Evolutionary conservation across 2,329 filamentous ascomycete genomes (phyloP).

Genomic region (Talaromyces sp.): DNA sequence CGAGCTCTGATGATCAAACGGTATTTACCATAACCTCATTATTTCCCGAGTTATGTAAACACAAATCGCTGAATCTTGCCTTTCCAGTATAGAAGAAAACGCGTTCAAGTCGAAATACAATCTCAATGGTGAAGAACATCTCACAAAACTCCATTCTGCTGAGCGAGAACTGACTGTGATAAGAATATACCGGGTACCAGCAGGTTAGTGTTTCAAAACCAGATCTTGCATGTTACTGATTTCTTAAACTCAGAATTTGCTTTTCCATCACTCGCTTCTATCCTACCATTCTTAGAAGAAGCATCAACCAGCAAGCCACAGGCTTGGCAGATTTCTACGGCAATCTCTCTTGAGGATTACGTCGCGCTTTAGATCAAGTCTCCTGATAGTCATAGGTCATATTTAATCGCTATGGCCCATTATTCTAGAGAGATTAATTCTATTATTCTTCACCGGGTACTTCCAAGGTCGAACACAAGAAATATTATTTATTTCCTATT

Average conservation of each 20-base stretch:
- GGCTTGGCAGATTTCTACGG: constrained; percentile 17
- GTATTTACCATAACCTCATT: neutral
- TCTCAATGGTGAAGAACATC: neutral
- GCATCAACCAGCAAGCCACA: constrained; percentile 1
- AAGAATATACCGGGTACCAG: constrained; percentile 16
- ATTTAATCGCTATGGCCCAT: neutral
- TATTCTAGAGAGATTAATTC: neutral
- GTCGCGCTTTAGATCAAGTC: constrained; percentile 3
- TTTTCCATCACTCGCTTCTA: constrained; percentile 15
- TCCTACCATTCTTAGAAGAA: constrained; percentile 19
- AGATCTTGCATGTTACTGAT: neutral
- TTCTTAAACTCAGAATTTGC: constrained; percentile 9
- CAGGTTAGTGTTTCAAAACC: constrained; percentile 10
- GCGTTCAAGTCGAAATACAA: neutral
- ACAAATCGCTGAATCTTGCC: neutral
- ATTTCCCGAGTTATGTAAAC: too few species aligned
- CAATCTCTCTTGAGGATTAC: constrained; percentile 16
- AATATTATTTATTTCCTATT: constrained; percentile 6
- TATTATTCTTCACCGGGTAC: neutral
- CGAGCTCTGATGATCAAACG: neutral
- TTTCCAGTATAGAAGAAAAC: constrained; percentile 2
- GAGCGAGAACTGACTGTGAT: neutral
- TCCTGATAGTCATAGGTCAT: neutral
- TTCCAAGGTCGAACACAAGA: neutral
- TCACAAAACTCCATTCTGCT: too few species aligned